phyloP scores from a whole-genome alignment of 1,284 basidiomycete species.

The Cryptococcus floricola region DNA sequence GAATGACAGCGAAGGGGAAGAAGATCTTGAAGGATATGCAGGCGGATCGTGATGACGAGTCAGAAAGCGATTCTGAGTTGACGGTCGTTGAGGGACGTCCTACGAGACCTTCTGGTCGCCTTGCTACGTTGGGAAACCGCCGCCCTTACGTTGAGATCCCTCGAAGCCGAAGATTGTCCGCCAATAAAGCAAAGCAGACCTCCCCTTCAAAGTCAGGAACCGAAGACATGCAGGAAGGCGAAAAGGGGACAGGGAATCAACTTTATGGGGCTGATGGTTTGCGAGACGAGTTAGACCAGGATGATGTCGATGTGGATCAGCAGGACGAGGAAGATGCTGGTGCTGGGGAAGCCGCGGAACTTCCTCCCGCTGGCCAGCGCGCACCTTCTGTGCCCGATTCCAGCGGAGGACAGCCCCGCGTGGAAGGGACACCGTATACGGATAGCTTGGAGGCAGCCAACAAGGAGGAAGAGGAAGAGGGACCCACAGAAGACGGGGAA shows the following conservation, averaged over 20 bases:
- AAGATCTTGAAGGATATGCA: background rate
- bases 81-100: background rate
- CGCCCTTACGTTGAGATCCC: background rate
- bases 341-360: background rate
- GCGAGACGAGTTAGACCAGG: background rate
- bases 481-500: background rate
- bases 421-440: background rate
- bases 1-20: too few species aligned
- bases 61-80: background rate
- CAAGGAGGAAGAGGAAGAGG: background rate
- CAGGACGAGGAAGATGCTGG: background rate
- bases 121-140: background rate
- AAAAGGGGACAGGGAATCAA: conserved; percentile 1
- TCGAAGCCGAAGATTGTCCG: background rate
- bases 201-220: background rate
- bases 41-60: background rate
- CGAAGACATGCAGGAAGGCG: background rate
- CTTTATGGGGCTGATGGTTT: background rate
- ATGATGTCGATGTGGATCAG: background rate
- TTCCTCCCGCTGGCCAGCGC: background rate
- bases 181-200: background rate
- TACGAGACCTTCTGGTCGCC: background rate
- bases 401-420: background rate
- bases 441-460: background rate
- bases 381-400: background rate